Evolutionary conservation across 805 yeast species (phyloP).

Genomic region (Blastobotrys muscicola): DNA sequence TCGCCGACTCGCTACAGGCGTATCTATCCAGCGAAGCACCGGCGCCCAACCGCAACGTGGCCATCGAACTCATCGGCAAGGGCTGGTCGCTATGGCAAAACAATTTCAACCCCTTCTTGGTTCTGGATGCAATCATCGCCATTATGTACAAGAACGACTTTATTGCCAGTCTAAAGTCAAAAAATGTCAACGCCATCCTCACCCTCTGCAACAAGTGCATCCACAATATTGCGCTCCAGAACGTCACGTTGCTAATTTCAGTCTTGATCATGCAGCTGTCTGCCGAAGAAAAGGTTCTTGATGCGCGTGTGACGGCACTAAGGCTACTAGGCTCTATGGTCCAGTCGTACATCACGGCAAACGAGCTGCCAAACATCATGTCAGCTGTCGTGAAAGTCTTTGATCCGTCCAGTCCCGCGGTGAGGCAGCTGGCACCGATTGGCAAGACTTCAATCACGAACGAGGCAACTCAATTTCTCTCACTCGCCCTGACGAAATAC

Average conservation of each 20-base stretch:
- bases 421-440: conserved; percentile 8
- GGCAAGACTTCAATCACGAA: conserved; percentile 12
- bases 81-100: conserved; percentile 19
- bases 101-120: conserved; percentile 15
- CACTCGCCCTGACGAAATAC: conserved; percentile 9
- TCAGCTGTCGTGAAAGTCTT: conserved; percentile 13
- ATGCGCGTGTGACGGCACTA: conserved; percentile 13
- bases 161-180: not conserved
- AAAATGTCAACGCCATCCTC: not conserved
- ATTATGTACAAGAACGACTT: conserved; percentile 5
- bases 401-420: conserved; percentile 8
- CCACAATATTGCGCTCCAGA: conserved; percentile 13
- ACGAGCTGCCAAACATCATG: conserved; percentile 13
- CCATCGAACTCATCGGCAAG: conserved; percentile 16
- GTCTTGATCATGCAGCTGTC: conserved; percentile 12
- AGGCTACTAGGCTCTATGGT: conserved; percentile 13
- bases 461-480: conserved; percentile 15
- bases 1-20: conserved; percentile 14
- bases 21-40: conserved; percentile 12
- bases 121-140: conserved; percentile 11
- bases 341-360: conserved; percentile 3
- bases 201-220: conserved; percentile 11
- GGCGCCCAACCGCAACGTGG: conserved; percentile 7
- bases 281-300: conserved; percentile 4
- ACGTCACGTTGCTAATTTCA: conserved; percentile 15